Evolutionary conservation across 73 alveolate species (phyloP).

Genomic region (Stentor roeselii): DNA sequence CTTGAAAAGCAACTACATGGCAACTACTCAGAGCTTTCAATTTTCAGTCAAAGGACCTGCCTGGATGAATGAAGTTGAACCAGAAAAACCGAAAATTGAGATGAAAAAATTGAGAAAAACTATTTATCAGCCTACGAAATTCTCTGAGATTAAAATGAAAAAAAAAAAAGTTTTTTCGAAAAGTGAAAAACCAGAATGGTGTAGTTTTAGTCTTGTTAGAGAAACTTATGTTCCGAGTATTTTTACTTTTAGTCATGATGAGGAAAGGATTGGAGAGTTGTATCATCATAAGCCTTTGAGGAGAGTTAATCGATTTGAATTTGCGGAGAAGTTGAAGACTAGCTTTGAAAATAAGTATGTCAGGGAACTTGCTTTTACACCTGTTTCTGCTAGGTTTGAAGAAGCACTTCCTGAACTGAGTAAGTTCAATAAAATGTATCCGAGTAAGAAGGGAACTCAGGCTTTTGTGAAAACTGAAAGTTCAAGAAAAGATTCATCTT

Average conservation of each 20-base stretch:
- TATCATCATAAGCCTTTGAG: too few species aligned
- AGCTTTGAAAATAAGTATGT: not conserved
- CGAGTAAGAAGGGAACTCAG: not conserved
- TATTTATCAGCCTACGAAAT: not conserved
- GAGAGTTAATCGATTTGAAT: not conserved
- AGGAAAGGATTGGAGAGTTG: too few species aligned
- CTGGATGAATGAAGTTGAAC: not conserved
- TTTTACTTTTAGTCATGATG: too few species aligned
- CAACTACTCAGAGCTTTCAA: not conserved
- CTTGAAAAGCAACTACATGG: not conserved
- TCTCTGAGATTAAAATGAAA: not conserved
- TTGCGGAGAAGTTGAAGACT: not conserved
- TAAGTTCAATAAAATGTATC: too few species aligned
- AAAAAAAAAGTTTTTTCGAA: too few species aligned
- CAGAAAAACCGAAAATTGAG: not conserved
- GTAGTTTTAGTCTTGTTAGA: not conserved
- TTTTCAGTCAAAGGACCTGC: not conserved
- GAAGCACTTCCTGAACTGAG: not conserved
- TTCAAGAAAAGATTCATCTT: too few species aligned
- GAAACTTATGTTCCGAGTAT: not conserved
- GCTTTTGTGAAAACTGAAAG: not conserved
- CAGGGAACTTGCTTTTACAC: not conserved
- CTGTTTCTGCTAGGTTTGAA: too few species aligned
- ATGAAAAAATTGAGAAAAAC: not conserved
- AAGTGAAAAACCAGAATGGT: not conserved